phyloP scores from a whole-genome alignment of 208 protist genomes.

The Balamuthia mandrillaris region DNA sequence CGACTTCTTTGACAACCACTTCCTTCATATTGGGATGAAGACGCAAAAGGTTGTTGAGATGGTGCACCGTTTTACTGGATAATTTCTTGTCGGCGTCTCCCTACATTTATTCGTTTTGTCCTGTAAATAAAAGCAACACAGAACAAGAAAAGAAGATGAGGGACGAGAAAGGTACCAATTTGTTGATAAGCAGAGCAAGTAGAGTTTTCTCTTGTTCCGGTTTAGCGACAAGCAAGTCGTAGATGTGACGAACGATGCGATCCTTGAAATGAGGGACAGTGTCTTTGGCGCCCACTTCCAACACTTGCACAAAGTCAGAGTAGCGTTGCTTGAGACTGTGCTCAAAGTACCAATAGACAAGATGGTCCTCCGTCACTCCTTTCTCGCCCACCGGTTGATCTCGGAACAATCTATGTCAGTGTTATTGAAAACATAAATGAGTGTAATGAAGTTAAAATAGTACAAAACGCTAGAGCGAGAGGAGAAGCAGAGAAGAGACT shows the following conservation, averaged over 20 bases:
- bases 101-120: too few species aligned
- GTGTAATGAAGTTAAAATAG: background rate
- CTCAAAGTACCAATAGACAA: conserved; percentile 43
- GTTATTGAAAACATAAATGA: background rate
- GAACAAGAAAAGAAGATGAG: background rate
- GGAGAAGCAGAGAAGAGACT: background rate
- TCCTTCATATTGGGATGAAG: conserved; percentile 54
- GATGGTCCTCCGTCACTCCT: background rate
- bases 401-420: background rate
- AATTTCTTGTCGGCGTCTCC: conserved; percentile 50
- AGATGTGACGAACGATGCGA: conserved; percentile 18
- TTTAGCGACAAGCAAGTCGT: conserved; percentile 36
- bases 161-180: conserved; percentile 33
- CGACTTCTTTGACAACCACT: conserved; percentile 45
- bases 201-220: conserved; percentile 55
- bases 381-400: background rate
- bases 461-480: background rate
- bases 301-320: background rate
- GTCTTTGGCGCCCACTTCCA: conserved; percentile 21
- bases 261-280: background rate
- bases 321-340: conserved; percentile 38
- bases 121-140: too few species aligned
- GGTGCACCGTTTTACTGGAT: conserved; percentile 38
- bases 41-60: conserved; percentile 33
- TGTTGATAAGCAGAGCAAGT: conserved; percentile 54